A percentile compares a stretch with the other conserved stretches of the same genome.
These are phyloP conservation scores for Botryotinia globosa DNA, from an alignment of 2,329 filamentous ascomycete genomes.

Conservation along the genomic window DNA sequence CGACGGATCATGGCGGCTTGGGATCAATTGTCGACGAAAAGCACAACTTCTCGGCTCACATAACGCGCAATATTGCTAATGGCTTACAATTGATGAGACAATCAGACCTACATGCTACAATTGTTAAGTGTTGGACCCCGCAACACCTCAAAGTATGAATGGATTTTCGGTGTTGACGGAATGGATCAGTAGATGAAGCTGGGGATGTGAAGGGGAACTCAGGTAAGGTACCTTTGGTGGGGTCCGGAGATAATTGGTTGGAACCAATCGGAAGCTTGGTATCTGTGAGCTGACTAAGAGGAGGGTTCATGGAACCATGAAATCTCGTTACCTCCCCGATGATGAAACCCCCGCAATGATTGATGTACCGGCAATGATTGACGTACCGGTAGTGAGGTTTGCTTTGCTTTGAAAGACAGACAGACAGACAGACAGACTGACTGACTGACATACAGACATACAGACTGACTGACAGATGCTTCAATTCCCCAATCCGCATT, in stretches of 20 bases:
- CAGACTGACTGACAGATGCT: not conserved
- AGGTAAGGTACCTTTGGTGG: not conserved
- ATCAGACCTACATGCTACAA: not conserved
- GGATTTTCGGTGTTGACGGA: not conserved
- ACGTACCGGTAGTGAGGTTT: too few relatives aligned
- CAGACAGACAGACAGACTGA: not conserved
- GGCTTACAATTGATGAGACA: constrained; percentile 1
- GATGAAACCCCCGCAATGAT: not conserved
- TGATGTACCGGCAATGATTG: too few relatives aligned
- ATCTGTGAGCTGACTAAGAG: not conserved
- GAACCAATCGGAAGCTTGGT: not conserved
- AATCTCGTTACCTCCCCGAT: not conserved
- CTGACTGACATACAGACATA: too few relatives aligned
- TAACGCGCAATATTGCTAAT: not conserved
- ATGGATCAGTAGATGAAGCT: not conserved
- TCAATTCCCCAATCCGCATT: not conserved
- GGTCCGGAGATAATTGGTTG: not conserved
- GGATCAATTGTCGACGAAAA: not conserved
- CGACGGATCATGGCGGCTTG: not conserved
- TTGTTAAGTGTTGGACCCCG: not conserved
- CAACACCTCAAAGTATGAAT: not conserved
- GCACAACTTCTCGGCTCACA: not conserved
- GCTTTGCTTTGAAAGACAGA: not conserved
- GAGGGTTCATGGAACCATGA: not conserved
- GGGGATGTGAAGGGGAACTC: not conserved